Conservation (phyloP, 257 asterid species). For the Buddleja alternifolia region DNA sequence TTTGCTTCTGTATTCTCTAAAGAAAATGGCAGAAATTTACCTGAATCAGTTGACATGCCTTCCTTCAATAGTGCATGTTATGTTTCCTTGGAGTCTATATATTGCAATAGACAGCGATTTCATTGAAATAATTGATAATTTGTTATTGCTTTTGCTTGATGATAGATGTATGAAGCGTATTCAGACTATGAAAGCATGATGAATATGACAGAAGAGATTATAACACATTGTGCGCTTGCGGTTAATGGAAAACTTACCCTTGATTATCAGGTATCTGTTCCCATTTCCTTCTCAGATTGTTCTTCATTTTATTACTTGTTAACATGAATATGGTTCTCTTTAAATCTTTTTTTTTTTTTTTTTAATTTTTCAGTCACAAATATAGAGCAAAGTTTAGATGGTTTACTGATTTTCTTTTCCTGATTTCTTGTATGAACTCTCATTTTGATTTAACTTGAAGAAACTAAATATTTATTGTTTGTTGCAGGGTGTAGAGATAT, state of each 20-base stretch:
- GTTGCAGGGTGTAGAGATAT: conserved; percentile 54
- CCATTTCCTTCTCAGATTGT: conserved; percentile 5
- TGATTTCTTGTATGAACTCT: background rate
- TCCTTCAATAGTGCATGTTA: conserved; percentile 13
- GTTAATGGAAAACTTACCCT: conserved; percentile 77
- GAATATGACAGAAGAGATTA: conserved; percentile 89
- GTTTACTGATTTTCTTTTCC: background rate
- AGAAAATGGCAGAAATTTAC: conserved; percentile 16
- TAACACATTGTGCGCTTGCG: conserved; percentile 86
- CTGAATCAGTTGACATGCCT: background rate
- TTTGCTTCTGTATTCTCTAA: conserved; percentile 19
- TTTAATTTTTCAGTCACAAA: too few species aligned
- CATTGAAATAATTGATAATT: conserved; percentile 12
- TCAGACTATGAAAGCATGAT: conserved; percentile 96
- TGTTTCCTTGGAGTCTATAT: background rate
- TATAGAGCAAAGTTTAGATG: too few species aligned
- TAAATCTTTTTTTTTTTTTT: too few species aligned
- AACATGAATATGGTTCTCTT: background rate
- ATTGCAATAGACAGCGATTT: background rate
- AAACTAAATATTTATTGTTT: background rate
- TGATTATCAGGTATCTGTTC: conserved; percentile 73
- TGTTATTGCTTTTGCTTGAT: conserved; percentile 23
- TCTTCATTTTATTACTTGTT: background rate
- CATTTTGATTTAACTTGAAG: background rate
- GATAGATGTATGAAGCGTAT: conserved; percentile 96